Evolutionary conservation across 202 grass and related monocot genomes (phyloP).

Genomic region (Panicum hallii): DNA sequence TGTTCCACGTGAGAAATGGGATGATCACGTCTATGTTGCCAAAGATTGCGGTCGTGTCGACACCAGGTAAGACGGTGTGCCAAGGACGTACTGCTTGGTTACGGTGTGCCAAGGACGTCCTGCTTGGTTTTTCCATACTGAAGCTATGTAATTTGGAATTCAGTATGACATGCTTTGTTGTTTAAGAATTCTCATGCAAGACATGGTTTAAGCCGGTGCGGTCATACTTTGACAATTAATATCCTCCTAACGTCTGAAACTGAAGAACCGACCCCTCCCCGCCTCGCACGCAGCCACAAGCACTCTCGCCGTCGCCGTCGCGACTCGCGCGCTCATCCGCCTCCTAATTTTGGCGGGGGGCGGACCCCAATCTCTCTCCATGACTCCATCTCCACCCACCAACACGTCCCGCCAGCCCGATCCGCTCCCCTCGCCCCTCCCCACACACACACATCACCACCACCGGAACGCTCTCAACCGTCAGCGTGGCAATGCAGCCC

Average conservation of each 20-base stretch:
- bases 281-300: neutral
- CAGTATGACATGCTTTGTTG: no score
- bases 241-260: no score
- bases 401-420: neutral
- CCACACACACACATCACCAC: neutral
- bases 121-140: neutral
- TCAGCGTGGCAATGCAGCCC: constrained; percentile 31
- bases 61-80: neutral
- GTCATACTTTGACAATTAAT: no score
- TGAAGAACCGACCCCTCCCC: no score
- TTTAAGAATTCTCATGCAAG: no score
- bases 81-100: neutral
- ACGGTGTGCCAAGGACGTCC: neutral
- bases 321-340: constrained; percentile 32
- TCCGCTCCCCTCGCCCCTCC: neutral
- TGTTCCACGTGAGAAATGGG: neutral
- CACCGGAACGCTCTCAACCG: neutral
- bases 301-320: neutral
- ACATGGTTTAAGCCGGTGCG: no score
- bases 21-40: neutral
- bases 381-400: neutral
- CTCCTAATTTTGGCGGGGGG: constrained; percentile 43
- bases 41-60: neutral
- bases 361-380: neutral
- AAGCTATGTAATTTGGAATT: neutral